Evolutionary conservation across 768 basidiomycete species (phyloP).

Genomic region (Xanthoconium stramineum): DNA sequence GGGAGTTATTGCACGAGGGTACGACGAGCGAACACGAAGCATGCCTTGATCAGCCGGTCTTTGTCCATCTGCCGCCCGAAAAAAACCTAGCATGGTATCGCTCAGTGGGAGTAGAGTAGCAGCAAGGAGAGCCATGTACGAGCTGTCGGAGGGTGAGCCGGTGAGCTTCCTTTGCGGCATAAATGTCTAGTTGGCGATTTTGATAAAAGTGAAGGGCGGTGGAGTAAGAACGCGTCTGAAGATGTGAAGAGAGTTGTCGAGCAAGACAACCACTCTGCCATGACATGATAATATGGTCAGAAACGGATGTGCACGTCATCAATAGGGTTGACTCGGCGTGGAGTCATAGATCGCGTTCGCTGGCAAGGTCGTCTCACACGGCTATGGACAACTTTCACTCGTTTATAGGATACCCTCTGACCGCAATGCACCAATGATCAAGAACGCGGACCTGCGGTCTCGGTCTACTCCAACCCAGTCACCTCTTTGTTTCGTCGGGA

Average conservation of each 20-base stretch:
- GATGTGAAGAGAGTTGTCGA: constrained; percentile 15
- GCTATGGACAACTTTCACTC: background rate
- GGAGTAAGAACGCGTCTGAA: constrained; percentile 17
- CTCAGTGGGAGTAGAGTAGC: background rate
- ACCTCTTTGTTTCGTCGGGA: constrained; percentile 45
- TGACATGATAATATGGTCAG: constrained; percentile 22
- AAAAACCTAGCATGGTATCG: constrained; percentile 54
- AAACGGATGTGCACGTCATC: background rate
- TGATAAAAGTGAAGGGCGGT: constrained; percentile 71
- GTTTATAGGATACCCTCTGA: constrained; percentile 63
- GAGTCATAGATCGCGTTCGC: background rate
- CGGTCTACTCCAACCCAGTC: constrained; percentile 81
- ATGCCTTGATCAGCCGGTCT: constrained; percentile 72
- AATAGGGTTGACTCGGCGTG: background rate
- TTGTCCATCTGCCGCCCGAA: constrained; percentile 82
- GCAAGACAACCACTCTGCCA: constrained; percentile 16
- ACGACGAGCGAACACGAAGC: constrained; percentile 4
- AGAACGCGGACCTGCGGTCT: constrained; percentile 73
- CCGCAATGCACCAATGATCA: constrained; percentile 73
- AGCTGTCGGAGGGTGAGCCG: constrained; percentile 76
- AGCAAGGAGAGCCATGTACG: constrained; percentile 38
- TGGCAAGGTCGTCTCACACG: background rate
- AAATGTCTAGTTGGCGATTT: constrained; percentile 77
- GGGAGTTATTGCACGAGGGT: background rate
- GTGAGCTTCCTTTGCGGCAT: constrained; percentile 71